Base-by-base conservation (phyloP, 2,329 filamentous ascomycete species). In the Pseudocercospora fijiensis region DNA sequence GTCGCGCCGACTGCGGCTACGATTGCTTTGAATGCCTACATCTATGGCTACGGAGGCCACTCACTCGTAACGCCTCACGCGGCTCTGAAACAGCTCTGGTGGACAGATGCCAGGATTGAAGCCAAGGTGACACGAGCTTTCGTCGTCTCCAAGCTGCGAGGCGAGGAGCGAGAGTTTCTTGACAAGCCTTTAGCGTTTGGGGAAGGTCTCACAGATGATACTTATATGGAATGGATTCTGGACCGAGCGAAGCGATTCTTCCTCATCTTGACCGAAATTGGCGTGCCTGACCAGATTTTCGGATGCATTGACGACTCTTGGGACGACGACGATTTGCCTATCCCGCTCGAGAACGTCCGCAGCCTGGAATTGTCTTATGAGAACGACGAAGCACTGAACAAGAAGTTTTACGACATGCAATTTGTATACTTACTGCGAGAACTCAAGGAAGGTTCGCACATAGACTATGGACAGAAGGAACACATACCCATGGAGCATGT, bases 211-310 rank as follows among this genome's bases (percentile, higher is more conserved):
- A 91, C 89, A 3, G 86, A 91, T 74, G 85, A 88, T 66, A 91
- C 89, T 0, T 92, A 92, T 74, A 87, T 89, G 80, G 89, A 92
- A 73, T 91, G 89, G 88, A 91, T 92, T 62, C 78, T 89, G 53
- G 80, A 85, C 61, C 88, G 88, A 70, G 87, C 88, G 6, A 88
- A 86, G 71, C 83, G 87, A 53, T 80, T 92, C 43, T 92, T 92
- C 71, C 79, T 93, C 53, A 87, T 91, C 43, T 80, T 92, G 26
- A 81, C 86, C 60, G 89, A 92, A 70, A 79, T 91, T 24, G 87
- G 86, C 30, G 82, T 89, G 10, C 85, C 89, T 0, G 88, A 90
- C 69, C 88, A 89, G 74, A 91, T 92, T 65, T 92, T 92, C 71
- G 85, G 85, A 47, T 81, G 90, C 58, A 86, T 92, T 63, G 89